Percentiles rank a stretch among this genome's conserved stretches.
Conservation (phyloP, 1,284 basidiomycete species). For the Trichosporon asahii region DNA sequence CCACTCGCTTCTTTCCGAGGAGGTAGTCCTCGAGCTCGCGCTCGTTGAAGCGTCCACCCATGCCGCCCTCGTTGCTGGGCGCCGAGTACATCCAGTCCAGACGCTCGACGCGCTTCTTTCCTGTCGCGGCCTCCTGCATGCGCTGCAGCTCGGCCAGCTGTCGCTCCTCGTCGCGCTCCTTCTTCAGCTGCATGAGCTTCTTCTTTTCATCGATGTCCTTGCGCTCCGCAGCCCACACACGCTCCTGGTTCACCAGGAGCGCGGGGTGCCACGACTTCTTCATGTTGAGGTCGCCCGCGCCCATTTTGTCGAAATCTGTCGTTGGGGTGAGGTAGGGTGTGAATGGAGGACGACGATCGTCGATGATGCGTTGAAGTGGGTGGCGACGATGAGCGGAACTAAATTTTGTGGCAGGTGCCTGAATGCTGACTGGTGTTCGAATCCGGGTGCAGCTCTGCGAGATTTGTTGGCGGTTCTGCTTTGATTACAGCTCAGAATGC, state of each 20-base stretch:
- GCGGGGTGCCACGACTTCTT: conserved; percentile 98
- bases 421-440: too few relatives aligned
- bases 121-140: conserved; percentile 88
- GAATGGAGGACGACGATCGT: neutral
- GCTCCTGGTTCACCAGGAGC: conserved; percentile 96
- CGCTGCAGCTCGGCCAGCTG: conserved; percentile 94
- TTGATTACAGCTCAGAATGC: too few relatives aligned
- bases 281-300: conserved; percentile 66
- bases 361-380: conserved; percentile 1
- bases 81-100: conserved; percentile 99
- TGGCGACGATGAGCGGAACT: neutral
- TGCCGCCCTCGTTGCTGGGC: conserved; percentile 77
- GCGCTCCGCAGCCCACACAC: conserved; percentile 98
- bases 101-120: conserved; percentile 87
- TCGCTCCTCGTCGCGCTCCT: conserved; percentile 95
- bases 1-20: conserved; percentile 96
- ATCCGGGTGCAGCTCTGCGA: too few relatives aligned
- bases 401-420: conserved; percentile 4
- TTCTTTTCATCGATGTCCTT: conserved; percentile 96
- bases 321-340: conserved; percentile 1
- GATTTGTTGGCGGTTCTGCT: too few relatives aligned
- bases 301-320: conserved; percentile 64
- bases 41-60: conserved; percentile 53
- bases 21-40: conserved; percentile 95
- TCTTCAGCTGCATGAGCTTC: conserved; percentile 90